Percentiles rank a stretch among this genome's conserved stretches.
phyloP scores from a whole-genome alignment of 768 basidiomycete genomes.

The Lentinula lateritia region DNA sequence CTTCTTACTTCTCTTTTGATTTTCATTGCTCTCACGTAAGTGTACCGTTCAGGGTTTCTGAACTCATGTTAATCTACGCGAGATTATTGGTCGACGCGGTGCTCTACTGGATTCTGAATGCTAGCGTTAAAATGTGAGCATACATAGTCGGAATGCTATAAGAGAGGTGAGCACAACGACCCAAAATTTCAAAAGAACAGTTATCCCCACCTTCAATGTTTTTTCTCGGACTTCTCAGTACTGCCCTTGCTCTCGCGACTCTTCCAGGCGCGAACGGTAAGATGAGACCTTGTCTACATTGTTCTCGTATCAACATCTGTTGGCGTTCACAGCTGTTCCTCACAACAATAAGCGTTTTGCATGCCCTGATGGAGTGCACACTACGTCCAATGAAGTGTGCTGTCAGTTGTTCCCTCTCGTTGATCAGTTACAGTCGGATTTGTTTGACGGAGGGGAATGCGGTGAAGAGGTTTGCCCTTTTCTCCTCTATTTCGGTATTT shows the following conservation, averaged over 20 bases:
- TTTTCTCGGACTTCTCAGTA: not conserved
- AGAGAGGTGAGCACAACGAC: not conserved
- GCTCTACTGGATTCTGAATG: not conserved
- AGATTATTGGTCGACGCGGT: not conserved
- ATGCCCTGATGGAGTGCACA: slow-evolving; percentile 23
- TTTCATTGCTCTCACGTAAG: not conserved
- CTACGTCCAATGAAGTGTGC: slow-evolving; percentile 22
- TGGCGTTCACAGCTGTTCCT: not conserved
- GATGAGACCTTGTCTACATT: no score
- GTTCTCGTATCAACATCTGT: not conserved
- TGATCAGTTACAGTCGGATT: slow-evolving; percentile 16
- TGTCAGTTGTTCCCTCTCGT: slow-evolving; percentile 21
- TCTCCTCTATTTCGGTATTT: not conserved
- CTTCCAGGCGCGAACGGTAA: not conserved
- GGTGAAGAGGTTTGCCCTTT: slow-evolving; percentile 18
- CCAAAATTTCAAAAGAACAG: not conserved
- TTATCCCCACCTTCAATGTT: not conserved
- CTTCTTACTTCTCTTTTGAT: not conserved
- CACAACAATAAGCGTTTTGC: slow-evolving; percentile 15
- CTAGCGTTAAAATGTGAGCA: not conserved
- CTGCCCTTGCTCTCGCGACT: not conserved
- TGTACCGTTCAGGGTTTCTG: not conserved
- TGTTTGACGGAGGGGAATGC: slow-evolving; percentile 24
- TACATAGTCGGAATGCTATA: not conserved
- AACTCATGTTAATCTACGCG: not conserved